Base-by-base conservation (phyloP, 768 basidiomycete genomes). In the Plicaturopsis crispa region DNA sequence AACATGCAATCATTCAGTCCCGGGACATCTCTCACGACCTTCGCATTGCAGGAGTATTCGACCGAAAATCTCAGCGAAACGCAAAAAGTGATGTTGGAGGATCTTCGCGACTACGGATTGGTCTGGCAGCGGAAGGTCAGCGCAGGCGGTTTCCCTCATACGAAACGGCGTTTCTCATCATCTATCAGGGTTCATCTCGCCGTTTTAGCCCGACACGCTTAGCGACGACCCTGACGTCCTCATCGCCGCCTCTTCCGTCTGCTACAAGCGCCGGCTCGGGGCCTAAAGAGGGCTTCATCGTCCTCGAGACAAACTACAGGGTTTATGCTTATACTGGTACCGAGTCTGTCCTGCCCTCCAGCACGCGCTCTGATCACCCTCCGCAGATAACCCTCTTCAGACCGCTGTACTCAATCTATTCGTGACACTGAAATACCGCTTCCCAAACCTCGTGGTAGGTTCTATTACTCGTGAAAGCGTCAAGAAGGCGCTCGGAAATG, bases 251-350 rank as follows among this genome's bases (percentile, higher is more conserved):
- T 5, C 67, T 88, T 52, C 83, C 83, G 43, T 78, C 76, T 38
- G 73, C 74, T 31, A 66, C 68, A 38, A 57, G 57, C 40, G 67
- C 77, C 8, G 70, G 70, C 21, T 67, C 69, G 34, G 74, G 73
- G 32, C 72, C 73, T 22, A 69, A 80, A 48, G 62, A 94, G 57
- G 90, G 93, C 11, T 98, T 96, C 66, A 84, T 98, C 49, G 80
- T 98, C 48, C 72, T 99, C 31, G 96, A 99, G 66, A 98, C 96
- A 14, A 98, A 99, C 65, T 98, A 97, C 66, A 84, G 92, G 48
- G 65, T 99, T 46, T 99, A 98, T 57, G 96, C 96, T 4, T 99
- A 99, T 60, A 99, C 96, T 24, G 84, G 92, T 92, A 58, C 36
- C 65, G 40, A 21, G 26, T 38, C 43, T 38, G 18, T 56, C 41